Conservation (phyloP, 2,329 filamentous ascomycete genomes). For the Aspergillus ibericus region DNA sequence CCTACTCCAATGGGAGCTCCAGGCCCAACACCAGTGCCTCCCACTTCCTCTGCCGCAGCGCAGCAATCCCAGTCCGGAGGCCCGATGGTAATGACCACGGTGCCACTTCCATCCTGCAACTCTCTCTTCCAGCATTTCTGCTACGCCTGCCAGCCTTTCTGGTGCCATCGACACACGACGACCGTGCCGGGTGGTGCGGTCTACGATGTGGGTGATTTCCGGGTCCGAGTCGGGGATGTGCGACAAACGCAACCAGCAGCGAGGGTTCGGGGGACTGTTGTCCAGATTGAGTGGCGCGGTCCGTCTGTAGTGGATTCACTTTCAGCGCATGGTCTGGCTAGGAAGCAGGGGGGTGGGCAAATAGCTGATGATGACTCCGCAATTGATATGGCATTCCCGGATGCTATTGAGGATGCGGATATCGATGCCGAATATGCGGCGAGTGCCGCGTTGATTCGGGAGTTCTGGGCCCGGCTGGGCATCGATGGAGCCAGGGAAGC, state of each 20-base stretch:
- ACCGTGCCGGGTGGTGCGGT: slow-evolving; percentile 37
- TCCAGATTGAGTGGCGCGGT: slow-evolving; percentile 47
- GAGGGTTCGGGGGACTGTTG: slow-evolving; percentile 42
- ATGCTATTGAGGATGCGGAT: slow-evolving; percentile 36
- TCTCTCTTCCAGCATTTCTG: slow-evolving; percentile 43
- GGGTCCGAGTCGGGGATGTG: slow-evolving; percentile 45
- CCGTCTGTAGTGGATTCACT: slow-evolving; percentile 35
- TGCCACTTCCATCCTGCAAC: slow-evolving; percentile 34
- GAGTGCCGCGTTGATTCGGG: slow-evolving; percentile 39
- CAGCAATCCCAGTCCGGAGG: slow-evolving; percentile 3
- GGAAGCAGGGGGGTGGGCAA: background rate
- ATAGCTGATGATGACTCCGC: slow-evolving; percentile 23
- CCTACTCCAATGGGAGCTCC: background rate
- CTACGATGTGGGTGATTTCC: slow-evolving; percentile 46
- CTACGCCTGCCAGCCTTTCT: slow-evolving; percentile 44
- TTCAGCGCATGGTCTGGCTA: slow-evolving; percentile 9
- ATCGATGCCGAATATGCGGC: slow-evolving; percentile 39
- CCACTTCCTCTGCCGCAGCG: slow-evolving; percentile 4
- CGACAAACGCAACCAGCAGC: slow-evolving; percentile 40
- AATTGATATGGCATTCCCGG: slow-evolving; percentile 29
- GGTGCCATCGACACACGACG: slow-evolving; percentile 43
- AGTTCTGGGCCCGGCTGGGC: slow-evolving; percentile 43
- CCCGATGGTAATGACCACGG: slow-evolving; percentile 41
- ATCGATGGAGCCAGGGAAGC: slow-evolving; percentile 41
- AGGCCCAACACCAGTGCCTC: background rate